Percentiles rank a stretch among this genome's conserved stretches.
Conservation (phyloP, 1,139 yeast genomes). For the Blastobotrys arbuscula region DNA sequence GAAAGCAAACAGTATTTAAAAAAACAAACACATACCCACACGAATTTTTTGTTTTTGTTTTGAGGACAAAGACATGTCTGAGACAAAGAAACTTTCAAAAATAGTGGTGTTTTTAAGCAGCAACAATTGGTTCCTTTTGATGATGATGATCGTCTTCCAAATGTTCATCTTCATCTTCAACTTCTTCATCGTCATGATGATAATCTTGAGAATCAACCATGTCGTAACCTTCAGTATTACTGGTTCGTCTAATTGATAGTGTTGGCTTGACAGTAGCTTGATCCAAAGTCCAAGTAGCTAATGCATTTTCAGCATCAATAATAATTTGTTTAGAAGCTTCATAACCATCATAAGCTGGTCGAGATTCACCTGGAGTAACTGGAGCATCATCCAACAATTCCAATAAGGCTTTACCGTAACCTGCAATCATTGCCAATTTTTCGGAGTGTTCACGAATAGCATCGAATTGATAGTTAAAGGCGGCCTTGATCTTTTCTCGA, state of each 20-base stretch:
- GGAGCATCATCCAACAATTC: conserved; percentile 95
- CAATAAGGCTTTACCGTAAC: conserved; percentile 95
- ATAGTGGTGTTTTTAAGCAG: not conserved
- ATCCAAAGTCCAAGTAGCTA: conserved; percentile 95
- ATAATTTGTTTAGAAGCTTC: conserved; percentile 97
- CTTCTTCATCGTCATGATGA: conserved; percentile 18
- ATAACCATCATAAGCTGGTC: conserved; percentile 97
- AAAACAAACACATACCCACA: not conserved
- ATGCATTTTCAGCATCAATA: conserved; percentile 93
- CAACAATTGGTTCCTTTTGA: conserved; percentile 3
- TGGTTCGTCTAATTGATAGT: conserved; percentile 73
- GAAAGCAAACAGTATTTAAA: not conserved
- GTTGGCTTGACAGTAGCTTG: conserved; percentile 94
- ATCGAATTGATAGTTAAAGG: conserved; percentile 95
- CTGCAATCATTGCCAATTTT: conserved; percentile 93
- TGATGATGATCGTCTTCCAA: not conserved
- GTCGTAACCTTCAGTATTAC: conserved; percentile 56
- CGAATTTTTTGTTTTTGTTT: not conserved
- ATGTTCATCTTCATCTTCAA: not conserved
- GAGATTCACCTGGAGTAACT: conserved; percentile 98
- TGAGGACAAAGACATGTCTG: not conserved
- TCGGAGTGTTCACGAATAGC: conserved; percentile 95
- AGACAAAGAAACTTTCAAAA: not conserved
- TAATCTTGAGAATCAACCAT: conserved; percentile 41
- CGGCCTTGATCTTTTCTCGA: conserved; percentile 95